Evolutionary conservation across 106 monocot species (phyloP).

Genomic region (Dioscorea alata): DNA sequence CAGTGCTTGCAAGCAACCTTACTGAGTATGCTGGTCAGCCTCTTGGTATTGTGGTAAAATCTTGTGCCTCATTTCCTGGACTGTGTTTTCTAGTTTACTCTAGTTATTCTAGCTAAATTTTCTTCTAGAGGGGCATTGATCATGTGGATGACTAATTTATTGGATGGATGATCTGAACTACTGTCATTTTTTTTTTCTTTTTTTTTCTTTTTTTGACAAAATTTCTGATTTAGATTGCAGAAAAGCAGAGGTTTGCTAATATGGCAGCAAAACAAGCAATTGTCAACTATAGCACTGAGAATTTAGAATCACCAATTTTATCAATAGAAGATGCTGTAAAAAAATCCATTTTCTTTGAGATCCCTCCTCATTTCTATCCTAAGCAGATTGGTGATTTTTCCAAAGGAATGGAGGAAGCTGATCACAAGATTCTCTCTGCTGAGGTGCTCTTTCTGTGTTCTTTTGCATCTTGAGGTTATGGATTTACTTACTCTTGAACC

Average conservation of each 20-base stretch:
- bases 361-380: constrained; percentile 39
- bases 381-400: constrained; percentile 54
- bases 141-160: no score
- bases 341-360: constrained; percentile 54
- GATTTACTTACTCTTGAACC: no score
- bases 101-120: no score
- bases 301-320: constrained; percentile 50
- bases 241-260: constrained; percentile 57
- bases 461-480: not conserved
- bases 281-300: constrained; percentile 10
- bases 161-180: no score
- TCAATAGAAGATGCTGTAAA: constrained; percentile 71
- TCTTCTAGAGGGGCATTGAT: no score
- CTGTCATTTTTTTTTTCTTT: no score
- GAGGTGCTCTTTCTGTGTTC: constrained; percentile 33
- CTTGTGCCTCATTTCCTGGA: not conserved
- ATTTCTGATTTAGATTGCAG: constrained; percentile 44
- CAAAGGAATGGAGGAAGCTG: constrained; percentile 74
- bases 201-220: not conserved
- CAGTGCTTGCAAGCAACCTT: constrained; percentile 50
- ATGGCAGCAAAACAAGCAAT: constrained; percentile 51
- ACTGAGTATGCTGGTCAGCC: constrained; percentile 75
- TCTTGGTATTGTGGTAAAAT: constrained; percentile 71
- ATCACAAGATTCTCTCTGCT: constrained; percentile 64
- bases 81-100: no score